A percentile compares a stretch with the other conserved stretches of the same genome.
These are phyloP conservation scores for Pichia sp. DNA, from an alignment of 1,139 yeast species.

Conservation along the genomic window DNA sequence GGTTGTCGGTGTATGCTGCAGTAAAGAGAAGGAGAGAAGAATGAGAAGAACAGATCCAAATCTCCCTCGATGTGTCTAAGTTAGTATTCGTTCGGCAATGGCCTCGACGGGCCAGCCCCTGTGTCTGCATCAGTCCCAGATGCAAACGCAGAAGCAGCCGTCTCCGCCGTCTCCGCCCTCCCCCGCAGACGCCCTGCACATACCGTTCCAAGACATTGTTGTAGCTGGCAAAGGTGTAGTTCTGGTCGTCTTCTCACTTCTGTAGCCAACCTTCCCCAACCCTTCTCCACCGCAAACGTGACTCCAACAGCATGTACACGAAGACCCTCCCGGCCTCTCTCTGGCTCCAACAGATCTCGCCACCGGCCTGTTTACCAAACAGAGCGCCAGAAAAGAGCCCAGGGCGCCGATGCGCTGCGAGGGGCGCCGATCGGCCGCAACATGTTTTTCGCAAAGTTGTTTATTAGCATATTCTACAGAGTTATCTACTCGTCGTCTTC, in stretches of 20 bases:
- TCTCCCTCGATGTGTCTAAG: too few relatives aligned
- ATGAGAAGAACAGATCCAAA: too few relatives aligned
- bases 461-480: too few relatives aligned
- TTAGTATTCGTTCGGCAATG: too few relatives aligned
- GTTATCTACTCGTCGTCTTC: background rate
- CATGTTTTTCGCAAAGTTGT: background rate
- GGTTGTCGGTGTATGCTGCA: slow-evolving; percentile 90
- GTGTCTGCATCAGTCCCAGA: too few relatives aligned
- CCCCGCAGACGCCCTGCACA: slow-evolving; percentile 11
- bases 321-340: background rate
- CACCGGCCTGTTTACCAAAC: background rate
- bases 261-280: background rate
- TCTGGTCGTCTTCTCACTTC: background rate
- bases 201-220: slow-evolving; percentile 38
- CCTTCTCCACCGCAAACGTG: background rate
- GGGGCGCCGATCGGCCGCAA: background rate
- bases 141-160: too few relatives aligned
- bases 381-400: too few relatives aligned
- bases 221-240: background rate
- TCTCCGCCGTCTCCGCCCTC: too few relatives aligned
- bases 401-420: too few relatives aligned
- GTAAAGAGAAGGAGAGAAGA: background rate
- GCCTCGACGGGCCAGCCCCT: too few relatives aligned
- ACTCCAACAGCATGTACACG: background rate
- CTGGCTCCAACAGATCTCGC: background rate